Evolutionary conservation across 768 basidiomycete species (phyloP).

Genomic region (Boletus sp.): DNA sequence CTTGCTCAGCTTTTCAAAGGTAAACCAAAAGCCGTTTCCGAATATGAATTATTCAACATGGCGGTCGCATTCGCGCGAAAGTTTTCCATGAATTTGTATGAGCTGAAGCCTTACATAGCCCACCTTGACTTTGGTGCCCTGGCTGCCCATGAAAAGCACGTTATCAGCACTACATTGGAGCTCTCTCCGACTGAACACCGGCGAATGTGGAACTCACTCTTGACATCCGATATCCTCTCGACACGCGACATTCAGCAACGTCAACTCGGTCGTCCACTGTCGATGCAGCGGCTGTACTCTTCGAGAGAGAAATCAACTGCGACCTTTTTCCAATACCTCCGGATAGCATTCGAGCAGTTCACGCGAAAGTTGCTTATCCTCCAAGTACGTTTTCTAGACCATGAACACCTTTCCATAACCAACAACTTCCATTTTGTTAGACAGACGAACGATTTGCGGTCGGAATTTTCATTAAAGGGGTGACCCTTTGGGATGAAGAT

Average conservation of each 20-base stretch:
- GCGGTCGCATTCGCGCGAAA: constrained; percentile 45
- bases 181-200: constrained; percentile 41
- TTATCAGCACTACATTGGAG: constrained; percentile 41
- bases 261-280: constrained; percentile 48
- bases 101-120: constrained; percentile 38
- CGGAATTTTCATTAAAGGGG: constrained; percentile 61
- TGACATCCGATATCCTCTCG: constrained; percentile 57
- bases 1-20: constrained; percentile 47
- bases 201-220: constrained; percentile 61
- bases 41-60: constrained; percentile 58
- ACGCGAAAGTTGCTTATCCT: constrained; percentile 56
- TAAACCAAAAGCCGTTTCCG: constrained; percentile 52
- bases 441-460: constrained; percentile 59
- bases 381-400: constrained; percentile 39
- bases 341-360: constrained; percentile 53
- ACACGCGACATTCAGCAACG: constrained; percentile 49
- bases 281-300: constrained; percentile 59
- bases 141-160: constrained; percentile 50
- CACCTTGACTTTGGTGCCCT: constrained; percentile 60
- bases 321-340: constrained; percentile 62
- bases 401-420: too few species aligned
- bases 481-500: constrained; percentile 57
- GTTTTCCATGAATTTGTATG: constrained; percentile 38
- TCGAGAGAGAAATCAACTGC: constrained; percentile 48
- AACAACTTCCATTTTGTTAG: constrained; percentile 28